These are phyloP conservation scores for Phyllosticta citriasiana DNA, from an alignment of 2,329 filamentous ascomycete genomes.

Conservation along the genomic window DNA sequence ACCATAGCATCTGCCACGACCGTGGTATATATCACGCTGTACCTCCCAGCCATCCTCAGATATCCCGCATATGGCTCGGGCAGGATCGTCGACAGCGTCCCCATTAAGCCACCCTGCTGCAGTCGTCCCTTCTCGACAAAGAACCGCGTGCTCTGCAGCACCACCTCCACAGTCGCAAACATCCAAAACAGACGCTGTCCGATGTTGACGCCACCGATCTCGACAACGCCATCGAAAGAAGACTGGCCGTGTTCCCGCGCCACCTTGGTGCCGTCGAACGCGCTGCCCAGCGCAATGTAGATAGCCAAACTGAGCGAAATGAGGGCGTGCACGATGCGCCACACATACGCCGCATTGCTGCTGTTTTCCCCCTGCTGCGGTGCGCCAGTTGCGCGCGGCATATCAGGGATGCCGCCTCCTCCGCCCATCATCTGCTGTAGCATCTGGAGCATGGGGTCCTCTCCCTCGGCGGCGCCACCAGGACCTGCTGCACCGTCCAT, in stretches of 20 bases:
- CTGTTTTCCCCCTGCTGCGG: conserved; percentile 27
- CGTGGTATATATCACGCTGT: conserved; percentile 61
- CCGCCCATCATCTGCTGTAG: conserved; percentile 29
- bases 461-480: conserved; percentile 10
- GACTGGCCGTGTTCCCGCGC: conserved; percentile 36
- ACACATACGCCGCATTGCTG: conserved; percentile 45
- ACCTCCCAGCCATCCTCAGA: conserved; percentile 51
- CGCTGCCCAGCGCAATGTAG: conserved; percentile 58
- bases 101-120: conserved; percentile 52
- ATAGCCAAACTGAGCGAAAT: conserved; percentile 60
- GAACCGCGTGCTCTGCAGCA: conserved; percentile 61
- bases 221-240: conserved; percentile 21
- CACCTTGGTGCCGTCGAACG: conserved; percentile 56
- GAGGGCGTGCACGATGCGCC: conserved; percentile 64
- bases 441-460: conserved; percentile 9
- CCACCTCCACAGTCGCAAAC: conserved; percentile 68
- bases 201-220: conserved; percentile 25
- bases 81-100: conserved; percentile 54
- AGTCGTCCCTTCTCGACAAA: conserved; percentile 54
- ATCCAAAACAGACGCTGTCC: conserved; percentile 60
- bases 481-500: conserved; percentile 20
- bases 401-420: conserved; percentile 28
- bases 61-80: conserved; percentile 56
- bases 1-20: conserved; percentile 65
- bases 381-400: conserved; percentile 20